These are phyloP conservation scores for Malassezia nana DNA, from an alignment of 1,284 basidiomycete species.

Conservation along the genomic window DNA sequence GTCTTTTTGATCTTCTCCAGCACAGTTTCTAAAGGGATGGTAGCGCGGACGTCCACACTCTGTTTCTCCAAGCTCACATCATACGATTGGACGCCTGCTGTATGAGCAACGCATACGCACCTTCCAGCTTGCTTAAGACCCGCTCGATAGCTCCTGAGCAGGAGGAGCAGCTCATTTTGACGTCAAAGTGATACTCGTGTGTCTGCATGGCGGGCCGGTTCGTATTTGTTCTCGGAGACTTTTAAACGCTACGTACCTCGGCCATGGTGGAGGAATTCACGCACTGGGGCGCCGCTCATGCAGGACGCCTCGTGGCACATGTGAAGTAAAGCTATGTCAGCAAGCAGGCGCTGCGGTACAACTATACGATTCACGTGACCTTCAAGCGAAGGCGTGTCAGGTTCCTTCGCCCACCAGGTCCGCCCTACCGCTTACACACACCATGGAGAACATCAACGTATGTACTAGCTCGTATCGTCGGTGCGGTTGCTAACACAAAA, in stretches of 20 bases:
- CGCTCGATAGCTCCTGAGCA: conserved; percentile 69
- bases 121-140: conserved; percentile 61
- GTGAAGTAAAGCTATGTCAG: background rate
- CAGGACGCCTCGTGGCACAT: background rate
- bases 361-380: conserved; percentile 17
- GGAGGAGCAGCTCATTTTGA: conserved; percentile 71
- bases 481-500: conserved; percentile 1
- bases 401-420: background rate
- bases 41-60: conserved; percentile 61
- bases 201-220: conserved; percentile 6
- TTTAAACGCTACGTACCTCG: background rate
- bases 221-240: background rate
- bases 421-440: conserved; percentile 8
- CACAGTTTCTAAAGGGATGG: conserved; percentile 59
- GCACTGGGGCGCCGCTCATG: background rate
- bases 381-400: background rate
- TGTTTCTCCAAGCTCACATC: conserved; percentile 61
- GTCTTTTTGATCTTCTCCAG: conserved; percentile 72
- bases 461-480: background rate
- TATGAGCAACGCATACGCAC: conserved; percentile 48
- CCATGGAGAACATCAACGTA: conserved; percentile 19
- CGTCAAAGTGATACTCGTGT: conserved; percentile 56
- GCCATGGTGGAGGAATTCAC: background rate
- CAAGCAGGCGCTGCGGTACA: background rate
- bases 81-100: conserved; percentile 28